Percentiles rank a stretch among this genome's conserved stretches.
Evolutionary conservation across 2,329 filamentous ascomycete species (phyloP).

Genomic region (Trichocomaceae sp.): DNA sequence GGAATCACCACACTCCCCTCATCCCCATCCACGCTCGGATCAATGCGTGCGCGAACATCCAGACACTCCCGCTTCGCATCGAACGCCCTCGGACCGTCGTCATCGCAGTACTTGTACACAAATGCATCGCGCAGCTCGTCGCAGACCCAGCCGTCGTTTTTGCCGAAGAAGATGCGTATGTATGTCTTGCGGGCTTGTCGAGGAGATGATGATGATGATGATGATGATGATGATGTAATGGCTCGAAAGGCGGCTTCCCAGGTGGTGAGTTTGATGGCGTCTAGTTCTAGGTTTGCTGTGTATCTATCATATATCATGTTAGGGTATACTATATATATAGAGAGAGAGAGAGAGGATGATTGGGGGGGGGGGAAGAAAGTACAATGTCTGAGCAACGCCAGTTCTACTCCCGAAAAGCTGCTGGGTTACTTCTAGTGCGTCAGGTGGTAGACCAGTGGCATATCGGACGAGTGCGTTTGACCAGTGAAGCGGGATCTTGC

Average conservation of each 20-base stretch:
- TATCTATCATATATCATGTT: neutral
- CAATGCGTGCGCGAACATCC: slow-evolving; percentile 7
- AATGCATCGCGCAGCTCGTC: slow-evolving; percentile 10
- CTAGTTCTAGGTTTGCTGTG: slow-evolving; percentile 2
- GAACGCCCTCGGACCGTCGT: neutral
- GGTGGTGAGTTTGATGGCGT: slow-evolving; percentile 5
- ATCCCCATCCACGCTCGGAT: slow-evolving; percentile 13
- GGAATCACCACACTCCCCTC: slow-evolving; percentile 13
- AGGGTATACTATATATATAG: neutral
- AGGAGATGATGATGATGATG: too few species aligned
- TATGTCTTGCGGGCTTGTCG: neutral
- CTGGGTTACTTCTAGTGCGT: slow-evolving; percentile 3
- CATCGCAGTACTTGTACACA: slow-evolving; percentile 8
- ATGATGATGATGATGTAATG: neutral
- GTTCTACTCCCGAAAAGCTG: slow-evolving; percentile 8
- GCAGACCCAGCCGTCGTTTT: slow-evolving; percentile 9
- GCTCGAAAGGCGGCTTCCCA: slow-evolving; percentile 9
- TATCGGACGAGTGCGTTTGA: slow-evolving; percentile 2
- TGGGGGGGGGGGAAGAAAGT: neutral
- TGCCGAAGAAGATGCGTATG: slow-evolving; percentile 12
- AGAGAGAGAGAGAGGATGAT: too few species aligned
- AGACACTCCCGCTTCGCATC: neutral
- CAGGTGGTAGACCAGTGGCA: slow-evolving; percentile 5
- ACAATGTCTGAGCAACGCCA: slow-evolving; percentile 12
- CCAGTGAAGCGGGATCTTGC: slow-evolving; percentile 5